These are phyloP conservation scores for Xylaria venustula DNA, from an alignment of 495 filamentous ascomycete species.

Conservation along the genomic window DNA sequence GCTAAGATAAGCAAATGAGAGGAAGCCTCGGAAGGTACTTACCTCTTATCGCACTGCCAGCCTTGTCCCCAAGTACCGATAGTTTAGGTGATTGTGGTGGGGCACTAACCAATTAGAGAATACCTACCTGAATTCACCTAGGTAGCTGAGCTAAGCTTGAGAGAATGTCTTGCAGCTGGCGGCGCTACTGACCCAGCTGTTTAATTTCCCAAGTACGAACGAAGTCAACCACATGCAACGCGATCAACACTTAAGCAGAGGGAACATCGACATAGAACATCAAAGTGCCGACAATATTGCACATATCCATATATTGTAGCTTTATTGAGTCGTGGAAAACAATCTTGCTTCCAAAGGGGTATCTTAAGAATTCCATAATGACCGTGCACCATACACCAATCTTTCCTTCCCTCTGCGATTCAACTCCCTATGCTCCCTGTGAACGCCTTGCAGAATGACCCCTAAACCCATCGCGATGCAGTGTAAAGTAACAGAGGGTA, in stretches of 20 bases:
- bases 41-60: neutral
- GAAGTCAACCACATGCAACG: no score
- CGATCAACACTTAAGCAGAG: no score
- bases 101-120: slow-evolving; percentile 16
- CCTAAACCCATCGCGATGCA: slow-evolving; percentile 1
- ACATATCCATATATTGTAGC: no score
- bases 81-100: neutral
- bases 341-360: slow-evolving; percentile 6
- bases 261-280: neutral
- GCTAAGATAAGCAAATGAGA: slow-evolving; percentile 14
- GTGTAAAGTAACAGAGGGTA: neutral
- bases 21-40: neutral
- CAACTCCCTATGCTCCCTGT: neutral
- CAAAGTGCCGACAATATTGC: neutral
- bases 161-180: slow-evolving; percentile 5
- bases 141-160: neutral
- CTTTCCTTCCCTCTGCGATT: neutral
- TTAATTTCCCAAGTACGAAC: neutral
- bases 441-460: slow-evolving; percentile 6
- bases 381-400: neutral
- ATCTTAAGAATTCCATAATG: slow-evolving; percentile 12
- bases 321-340: no score
- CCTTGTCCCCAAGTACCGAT: no score
- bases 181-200: neutral
- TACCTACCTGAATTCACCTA: no score